These are phyloP conservation scores for Limtongozyma cylindracea DNA, from an alignment of 805 yeast species.

Conservation along the genomic window DNA sequence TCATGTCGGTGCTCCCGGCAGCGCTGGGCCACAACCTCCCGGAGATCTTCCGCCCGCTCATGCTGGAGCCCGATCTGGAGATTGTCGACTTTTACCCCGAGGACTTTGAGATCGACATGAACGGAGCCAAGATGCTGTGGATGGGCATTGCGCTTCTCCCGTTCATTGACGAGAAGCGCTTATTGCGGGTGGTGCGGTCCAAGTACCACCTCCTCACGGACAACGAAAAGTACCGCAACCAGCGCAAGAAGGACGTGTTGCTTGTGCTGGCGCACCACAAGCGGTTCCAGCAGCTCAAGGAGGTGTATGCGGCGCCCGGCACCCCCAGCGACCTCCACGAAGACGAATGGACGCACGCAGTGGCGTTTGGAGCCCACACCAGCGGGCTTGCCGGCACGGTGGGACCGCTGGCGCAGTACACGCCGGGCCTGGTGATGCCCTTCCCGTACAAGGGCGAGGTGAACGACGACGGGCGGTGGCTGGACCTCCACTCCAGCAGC, in stretches of 20 bases:
- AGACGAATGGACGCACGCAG: conserved; percentile 6
- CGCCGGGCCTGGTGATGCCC: conserved; percentile 8
- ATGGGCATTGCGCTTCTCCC: conserved; percentile 82
- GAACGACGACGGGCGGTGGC: conserved; percentile 20
- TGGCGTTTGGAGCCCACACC: conserved; percentile 19
- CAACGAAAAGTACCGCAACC: conserved; percentile 45
- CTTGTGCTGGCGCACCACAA: conserved; percentile 40
- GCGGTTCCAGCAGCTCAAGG: conserved; percentile 13
- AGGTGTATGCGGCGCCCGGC: no score
- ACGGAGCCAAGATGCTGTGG: conserved; percentile 89
- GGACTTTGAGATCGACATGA: conserved; percentile 78
- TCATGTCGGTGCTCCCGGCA: conserved; percentile 89
- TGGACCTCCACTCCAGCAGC: conserved; percentile 13
- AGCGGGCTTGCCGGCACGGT: conserved; percentile 38
- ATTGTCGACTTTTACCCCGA: conserved; percentile 83
- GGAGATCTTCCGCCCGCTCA: conserved; percentile 50
- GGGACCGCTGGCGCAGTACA: conserved; percentile 9
- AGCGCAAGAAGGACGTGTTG: conserved; percentile 43
- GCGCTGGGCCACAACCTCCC: conserved; percentile 80
- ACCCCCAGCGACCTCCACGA: conserved; percentile 12
- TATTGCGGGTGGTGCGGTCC: conserved; percentile 36
- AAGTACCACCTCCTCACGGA: conserved; percentile 40
- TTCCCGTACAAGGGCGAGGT: conserved; percentile 24
- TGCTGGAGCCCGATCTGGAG: conserved; percentile 59
- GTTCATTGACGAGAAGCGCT: conserved; percentile 64